Evolutionary conservation across 306 rosid species (phyloP).

Genomic region (Cicer pinnatifidum): DNA sequence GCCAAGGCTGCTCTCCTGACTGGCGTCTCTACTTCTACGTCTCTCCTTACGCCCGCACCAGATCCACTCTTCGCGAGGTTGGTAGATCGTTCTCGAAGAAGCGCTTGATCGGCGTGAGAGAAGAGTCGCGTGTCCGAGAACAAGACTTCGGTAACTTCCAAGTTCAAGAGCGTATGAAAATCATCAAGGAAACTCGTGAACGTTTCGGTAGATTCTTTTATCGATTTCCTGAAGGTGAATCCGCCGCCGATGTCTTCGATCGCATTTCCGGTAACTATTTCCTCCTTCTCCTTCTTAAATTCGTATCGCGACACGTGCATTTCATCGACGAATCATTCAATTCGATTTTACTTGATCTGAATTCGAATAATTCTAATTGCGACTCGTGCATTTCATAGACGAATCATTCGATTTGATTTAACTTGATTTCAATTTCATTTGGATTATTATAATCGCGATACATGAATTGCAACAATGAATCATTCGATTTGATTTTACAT

Average conservation of each 20-base stretch:
- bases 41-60: conserved; percentile 81
- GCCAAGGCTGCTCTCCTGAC: conserved; percentile 44
- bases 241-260: conserved; percentile 91
- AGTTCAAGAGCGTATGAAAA: conserved; percentile 75
- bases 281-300: not conserved
- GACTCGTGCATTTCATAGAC: not conserved
- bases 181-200: conserved; percentile 59
- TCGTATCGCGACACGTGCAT: not conserved
- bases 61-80: conserved; percentile 77
- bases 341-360: not conserved
- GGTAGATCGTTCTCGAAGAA: conserved; percentile 68
- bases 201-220: conserved; percentile 82
- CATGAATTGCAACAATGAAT: too few relatives aligned
- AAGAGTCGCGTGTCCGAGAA: conserved; percentile 85
- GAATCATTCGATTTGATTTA: not conserved
- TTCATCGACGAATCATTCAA: not conserved
- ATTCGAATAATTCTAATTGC: not conserved
- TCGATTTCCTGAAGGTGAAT: conserved; percentile 93
- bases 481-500: not conserved
- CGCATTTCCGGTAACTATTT: conserved; percentile 69
- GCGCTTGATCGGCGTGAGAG: conserved; percentile 80
- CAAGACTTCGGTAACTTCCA: conserved; percentile 96
- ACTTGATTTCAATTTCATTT: not conserved
- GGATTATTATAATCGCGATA: not conserved
- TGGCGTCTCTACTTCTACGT: conserved; percentile 92